Evolutionary conservation across 1,284 basidiomycete genomes (phyloP), one percentile per base, ranked within the genome.

Genomic region (Cryptococcus amylolentus): DNA sequence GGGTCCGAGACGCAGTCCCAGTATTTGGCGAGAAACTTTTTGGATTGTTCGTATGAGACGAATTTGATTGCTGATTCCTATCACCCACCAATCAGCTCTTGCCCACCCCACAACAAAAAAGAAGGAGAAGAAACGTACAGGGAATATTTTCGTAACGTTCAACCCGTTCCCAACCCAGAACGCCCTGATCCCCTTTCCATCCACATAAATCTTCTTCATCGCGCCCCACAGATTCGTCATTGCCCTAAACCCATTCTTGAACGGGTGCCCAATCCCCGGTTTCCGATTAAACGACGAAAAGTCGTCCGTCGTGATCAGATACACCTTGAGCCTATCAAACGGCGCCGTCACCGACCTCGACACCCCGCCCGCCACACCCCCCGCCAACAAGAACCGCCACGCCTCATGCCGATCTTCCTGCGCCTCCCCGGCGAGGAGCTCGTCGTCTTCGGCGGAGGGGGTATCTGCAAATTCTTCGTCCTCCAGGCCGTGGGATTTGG

Each of bases 11-110:
- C 94, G 53, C 86, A 79, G 77, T 98, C 95, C 81, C 87, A 88
- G 76, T 98, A 89, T 70, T 86, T 83, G 5, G 95, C 96, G 75
- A 98, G 94, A 58, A 91, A 83, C 10, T 88, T 87, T 87, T 98
- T 98, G 84, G 92, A 67, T 51, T 90, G 89, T 78, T 98, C 96
- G 77, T 98, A 98, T 7, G 89, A 79, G 66, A 96, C 86, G 79
- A 99, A 99, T 78, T 98, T 99, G 83, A 98, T 98, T 18, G 96
- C 96, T 44, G 89, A 93, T 80, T 98, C 94, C 79, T 80, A 56
- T 7, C 3, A 3, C 26, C 55, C n/a, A 23, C 2, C 23, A 46
- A 26, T 1, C 2, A 49, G 48, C 20, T 49, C 18, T 39, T 23
- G 23, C 23, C 23, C 23, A 2, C 1, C 1, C 23, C 1, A 28